These are phyloP conservation scores for Antitrichia curtipendula DNA, from an alignment of 225 moss, liverwort and hornwort species.

Conservation along the genomic window DNA sequence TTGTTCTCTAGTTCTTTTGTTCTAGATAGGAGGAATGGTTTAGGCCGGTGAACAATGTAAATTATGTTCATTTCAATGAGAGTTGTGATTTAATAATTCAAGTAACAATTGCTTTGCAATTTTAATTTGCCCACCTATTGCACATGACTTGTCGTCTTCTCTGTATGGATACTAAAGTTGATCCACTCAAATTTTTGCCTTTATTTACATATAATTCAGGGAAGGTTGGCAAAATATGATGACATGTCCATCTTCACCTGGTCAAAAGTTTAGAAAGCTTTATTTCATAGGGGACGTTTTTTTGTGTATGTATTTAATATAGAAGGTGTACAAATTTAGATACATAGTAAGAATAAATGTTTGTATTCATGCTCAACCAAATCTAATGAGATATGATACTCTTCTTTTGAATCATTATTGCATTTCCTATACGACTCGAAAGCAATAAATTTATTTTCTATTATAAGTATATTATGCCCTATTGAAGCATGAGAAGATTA, in stretches of 20 bases:
- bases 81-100: background rate
- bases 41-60: too few species aligned
- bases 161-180: background rate
- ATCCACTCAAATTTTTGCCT: background rate
- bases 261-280: background rate
- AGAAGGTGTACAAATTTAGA: background rate
- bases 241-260: rapidly evolving
- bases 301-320: background rate
- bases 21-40: too few species aligned
- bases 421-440: background rate
- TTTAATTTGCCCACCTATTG: background rate
- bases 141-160: background rate
- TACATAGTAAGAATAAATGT: background rate
- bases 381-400: background rate
- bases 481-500: background rate
- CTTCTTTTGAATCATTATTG: background rate
- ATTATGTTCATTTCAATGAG: background rate
- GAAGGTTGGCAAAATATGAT: rapidly evolving
- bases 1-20: too few species aligned
- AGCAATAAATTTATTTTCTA: background rate
- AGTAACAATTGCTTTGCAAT: background rate
- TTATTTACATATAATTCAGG: background rate
- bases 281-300: background rate
- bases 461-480: rapidly evolving
- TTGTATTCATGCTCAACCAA: background rate